Base-by-base conservation (phyloP, 129 eudicot genomes). In the Solidago caesia region DNA sequence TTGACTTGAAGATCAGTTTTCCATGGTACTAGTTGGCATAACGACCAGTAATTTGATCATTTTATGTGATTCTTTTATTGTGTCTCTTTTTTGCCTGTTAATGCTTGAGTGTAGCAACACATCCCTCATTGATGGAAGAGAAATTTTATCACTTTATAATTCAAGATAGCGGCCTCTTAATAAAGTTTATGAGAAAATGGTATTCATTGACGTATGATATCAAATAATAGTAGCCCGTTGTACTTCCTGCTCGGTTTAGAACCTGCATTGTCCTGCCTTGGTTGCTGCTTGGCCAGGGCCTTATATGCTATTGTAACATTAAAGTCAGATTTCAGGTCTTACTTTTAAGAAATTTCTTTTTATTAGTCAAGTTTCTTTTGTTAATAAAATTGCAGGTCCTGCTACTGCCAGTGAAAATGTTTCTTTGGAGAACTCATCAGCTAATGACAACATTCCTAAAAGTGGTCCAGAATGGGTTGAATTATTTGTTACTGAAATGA, bases 401-500 rank as follows among this genome's bases (percentile, higher is more conserved):
- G 76, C 75, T 53, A 51, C 82, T 70, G 68, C 72, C 33, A 66
- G 14, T 57, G 87, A 75, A 71, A 82, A 68, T 65, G 55, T 67
- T 33, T 64, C 43, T 75, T 52, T 82, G 41, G 79, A 78, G 51
- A 87, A 82, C 67, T 21, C 84, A 55, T 73, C 81, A 41, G 39
- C 67, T 45, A 82, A 75, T 53, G 82, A 79, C 61, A 87, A 79
- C 79, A 74, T 84, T 29, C 88, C 88, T 5, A 73, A 52, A 60
- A 78, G 80, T 75, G 98, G 98, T 48, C 79, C 84, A 12, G 90
- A 88, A 69, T 93, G 98, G 98, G 98, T 93, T 78, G 96, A 93
- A 44, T 71, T 88, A 75, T 76, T 93, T 68, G 96, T 93, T 64
- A 84, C 77, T 55, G 96, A 93, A 86, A 93, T 93, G 96, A 81